These are phyloP conservation scores for Paramecium pentaurelia DNA, from an alignment of 73 alveolate species.

Conservation along the genomic window DNA sequence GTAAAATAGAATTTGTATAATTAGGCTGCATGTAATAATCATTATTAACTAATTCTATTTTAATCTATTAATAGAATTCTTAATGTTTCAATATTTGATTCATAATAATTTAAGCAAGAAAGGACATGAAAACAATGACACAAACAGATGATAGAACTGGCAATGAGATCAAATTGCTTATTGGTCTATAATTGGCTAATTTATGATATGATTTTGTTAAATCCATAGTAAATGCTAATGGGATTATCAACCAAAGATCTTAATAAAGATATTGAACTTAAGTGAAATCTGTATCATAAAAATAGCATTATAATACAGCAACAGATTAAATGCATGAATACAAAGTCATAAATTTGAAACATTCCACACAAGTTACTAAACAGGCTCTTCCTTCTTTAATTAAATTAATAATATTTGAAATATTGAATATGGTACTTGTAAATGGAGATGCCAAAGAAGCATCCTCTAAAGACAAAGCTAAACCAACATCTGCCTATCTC, in stretches of 20 bases:
- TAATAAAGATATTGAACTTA: constrained; percentile 84
- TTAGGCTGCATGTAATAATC: background rate
- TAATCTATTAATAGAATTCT: background rate
- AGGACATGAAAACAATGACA: background rate
- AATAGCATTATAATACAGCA: constrained; percentile 74
- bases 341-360: constrained; percentile 91
- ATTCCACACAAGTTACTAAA: constrained; percentile 85
- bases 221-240: constrained; percentile 84
- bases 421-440: constrained; percentile 75
- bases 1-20: background rate
- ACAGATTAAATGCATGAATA: constrained; percentile 87
- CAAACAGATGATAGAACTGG: constrained; percentile 17
- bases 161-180: constrained; percentile 3
- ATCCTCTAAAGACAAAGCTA: constrained; percentile 81
- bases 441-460: constrained; percentile 93
- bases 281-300: constrained; percentile 70
- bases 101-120: background rate
- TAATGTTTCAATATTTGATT: background rate
- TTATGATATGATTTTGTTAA: constrained; percentile 72
- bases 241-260: constrained; percentile 84
- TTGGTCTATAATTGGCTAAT: constrained; percentile 37
- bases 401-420: constrained; percentile 67
- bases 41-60: background rate
- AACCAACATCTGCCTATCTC: constrained; percentile 88
- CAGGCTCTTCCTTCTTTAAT: constrained; percentile 93